Conservation (phyloP, 176 grass and related monocot genomes). For the Otatea glauca region DNA sequence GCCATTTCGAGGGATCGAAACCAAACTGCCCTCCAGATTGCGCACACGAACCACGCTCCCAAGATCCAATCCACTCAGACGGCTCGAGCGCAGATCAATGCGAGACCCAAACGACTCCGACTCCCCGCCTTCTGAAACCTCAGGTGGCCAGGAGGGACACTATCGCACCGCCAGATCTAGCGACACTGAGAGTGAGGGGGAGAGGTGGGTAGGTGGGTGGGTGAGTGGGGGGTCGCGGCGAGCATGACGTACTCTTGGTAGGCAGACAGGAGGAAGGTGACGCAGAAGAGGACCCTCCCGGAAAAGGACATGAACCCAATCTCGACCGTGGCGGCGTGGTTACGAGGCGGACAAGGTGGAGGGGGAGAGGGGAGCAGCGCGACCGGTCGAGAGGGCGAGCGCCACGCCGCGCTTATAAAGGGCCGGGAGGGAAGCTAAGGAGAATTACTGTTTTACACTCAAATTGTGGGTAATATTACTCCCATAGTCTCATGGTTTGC, state of each 20-base stretch:
- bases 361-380: neutral
- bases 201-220: neutral
- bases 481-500: neutral
- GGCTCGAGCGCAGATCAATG: neutral
- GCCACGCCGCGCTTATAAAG: no score
- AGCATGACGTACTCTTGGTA: conserved; percentile 66
- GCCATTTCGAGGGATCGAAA: neutral
- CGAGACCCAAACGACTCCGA: neutral
- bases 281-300: conserved; percentile 69
- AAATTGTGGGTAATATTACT: neutral
- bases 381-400: neutral
- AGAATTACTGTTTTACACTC: neutral
- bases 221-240: no score
- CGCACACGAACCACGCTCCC: neutral
- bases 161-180: conserved; percentile 44
- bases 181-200: neutral
- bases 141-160: neutral
- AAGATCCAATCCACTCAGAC: conserved; percentile 19
- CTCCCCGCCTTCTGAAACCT: neutral
- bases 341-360: neutral
- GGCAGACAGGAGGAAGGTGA: conserved; percentile 73
- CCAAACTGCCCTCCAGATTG: neutral
- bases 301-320: conserved; percentile 78
- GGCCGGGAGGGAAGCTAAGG: neutral
- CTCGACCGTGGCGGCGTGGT: conserved; percentile 22